A percentile compares a stretch with the other conserved stretches of the same genome.
Conservation (phyloP, 257 asterid genomes). For the Misopates orontium region DNA sequence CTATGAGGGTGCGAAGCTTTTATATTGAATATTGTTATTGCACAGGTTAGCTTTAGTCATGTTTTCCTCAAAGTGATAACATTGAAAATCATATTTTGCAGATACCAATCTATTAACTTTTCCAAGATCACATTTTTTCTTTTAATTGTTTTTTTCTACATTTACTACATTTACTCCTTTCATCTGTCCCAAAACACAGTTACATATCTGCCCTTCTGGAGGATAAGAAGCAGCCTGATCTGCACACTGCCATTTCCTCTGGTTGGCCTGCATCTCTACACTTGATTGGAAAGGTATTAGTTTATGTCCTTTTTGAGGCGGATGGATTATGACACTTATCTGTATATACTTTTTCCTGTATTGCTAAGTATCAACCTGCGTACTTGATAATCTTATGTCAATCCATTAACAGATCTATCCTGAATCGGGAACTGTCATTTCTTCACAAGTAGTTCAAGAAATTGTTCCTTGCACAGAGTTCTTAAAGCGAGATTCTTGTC, state of each 20-base stretch:
- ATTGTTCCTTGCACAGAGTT: slow-evolving; percentile 10
- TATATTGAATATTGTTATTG: neutral
- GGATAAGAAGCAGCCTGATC: slow-evolving; percentile 58
- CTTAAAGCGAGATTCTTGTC: slow-evolving; percentile 2
- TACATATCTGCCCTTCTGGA: slow-evolving; percentile 87
- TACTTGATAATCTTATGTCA: neutral
- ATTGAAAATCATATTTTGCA: slow-evolving; percentile 5
- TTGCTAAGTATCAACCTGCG: slow-evolving; percentile 3
- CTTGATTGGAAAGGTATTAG: slow-evolving; percentile 91
- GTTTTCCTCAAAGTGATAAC: neutral
- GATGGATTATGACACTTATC: neutral
- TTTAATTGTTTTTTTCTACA: neutral
- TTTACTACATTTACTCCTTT: neutral
- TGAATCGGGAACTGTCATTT: slow-evolving; percentile 5
- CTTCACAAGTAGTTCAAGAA: neutral
- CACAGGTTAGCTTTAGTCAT: slow-evolving; percentile 1
- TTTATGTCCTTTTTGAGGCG: neutral
- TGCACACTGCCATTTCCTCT: slow-evolving; percentile 64
- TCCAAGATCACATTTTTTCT: neutral
- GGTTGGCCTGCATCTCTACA: slow-evolving; percentile 98
- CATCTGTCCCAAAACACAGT: slow-evolving; percentile 45
- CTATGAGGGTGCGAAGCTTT: too few species aligned
- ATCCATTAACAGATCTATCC: neutral
- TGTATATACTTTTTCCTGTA: neutral
- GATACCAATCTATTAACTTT: slow-evolving; percentile 7